Conservation (phyloP, 2,329 filamentous ascomycete genomes). For the Endothia cerciana region DNA sequence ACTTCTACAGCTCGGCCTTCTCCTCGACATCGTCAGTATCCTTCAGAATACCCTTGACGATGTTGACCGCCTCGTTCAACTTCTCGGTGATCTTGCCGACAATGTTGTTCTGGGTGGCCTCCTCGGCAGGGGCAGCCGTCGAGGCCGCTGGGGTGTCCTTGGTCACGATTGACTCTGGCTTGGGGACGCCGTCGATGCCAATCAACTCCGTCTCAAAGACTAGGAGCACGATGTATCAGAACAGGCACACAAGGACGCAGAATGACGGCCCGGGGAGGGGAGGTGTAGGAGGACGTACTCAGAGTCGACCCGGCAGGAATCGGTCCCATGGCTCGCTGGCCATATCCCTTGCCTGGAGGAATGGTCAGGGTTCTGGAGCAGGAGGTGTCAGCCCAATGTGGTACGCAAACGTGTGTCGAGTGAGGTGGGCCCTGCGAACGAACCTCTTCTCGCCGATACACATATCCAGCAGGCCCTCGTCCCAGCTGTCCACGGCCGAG, state of each 20-base stretch:
- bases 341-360: conserved; percentile 85
- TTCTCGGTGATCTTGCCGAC: conserved; percentile 51
- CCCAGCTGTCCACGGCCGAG: conserved; percentile 65
- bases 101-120: conserved; percentile 43
- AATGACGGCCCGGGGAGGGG: neutral
- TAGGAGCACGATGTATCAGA: conserved; percentile 37
- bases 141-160: conserved; percentile 41
- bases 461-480: conserved; percentile 88
- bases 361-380: conserved; percentile 74
- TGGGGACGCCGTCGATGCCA: conserved; percentile 74
- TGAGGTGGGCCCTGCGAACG: conserved; percentile 25
- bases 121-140: conserved; percentile 36
- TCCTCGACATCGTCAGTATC: conserved; percentile 60
- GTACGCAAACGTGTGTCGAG: neutral
- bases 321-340: conserved; percentile 73
- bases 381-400: conserved; percentile 26
- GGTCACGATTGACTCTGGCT: conserved; percentile 50
- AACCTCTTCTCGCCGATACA: conserved; percentile 89
- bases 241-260: neutral
- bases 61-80: conserved; percentile 53
- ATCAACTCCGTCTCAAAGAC: conserved; percentile 93
- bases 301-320: conserved; percentile 83
- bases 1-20: conserved; percentile 61
- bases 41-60: conserved; percentile 54
- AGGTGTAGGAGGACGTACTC: conserved; percentile 49